A percentile compares a stretch with the other conserved stretches of the same genome.
Evolutionary conservation across 2,329 filamentous ascomycete species (phyloP).

Genomic region (Lecanicillium sp.): DNA sequence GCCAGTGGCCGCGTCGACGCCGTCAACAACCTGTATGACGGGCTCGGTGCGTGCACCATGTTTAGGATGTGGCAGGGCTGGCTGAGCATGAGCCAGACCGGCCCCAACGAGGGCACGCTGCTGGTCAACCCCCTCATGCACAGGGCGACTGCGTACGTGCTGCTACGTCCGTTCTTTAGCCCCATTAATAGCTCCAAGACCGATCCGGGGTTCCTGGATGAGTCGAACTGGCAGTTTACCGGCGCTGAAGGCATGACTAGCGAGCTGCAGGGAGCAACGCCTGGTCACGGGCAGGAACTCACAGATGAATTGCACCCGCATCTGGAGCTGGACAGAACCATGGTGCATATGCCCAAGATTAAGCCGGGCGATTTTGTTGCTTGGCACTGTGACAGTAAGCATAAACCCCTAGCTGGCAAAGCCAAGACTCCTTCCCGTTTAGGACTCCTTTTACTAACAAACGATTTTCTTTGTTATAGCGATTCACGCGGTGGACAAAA

Average conservation of each 20-base stretch:
- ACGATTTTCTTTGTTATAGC: no score
- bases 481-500: conserved; percentile 77
- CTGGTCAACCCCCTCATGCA: conserved; percentile 72
- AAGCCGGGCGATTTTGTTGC: conserved; percentile 70
- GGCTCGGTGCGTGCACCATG: conserved; percentile 73
- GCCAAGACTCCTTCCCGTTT: no score
- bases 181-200: conserved; percentile 25
- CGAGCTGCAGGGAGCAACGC: conserved; percentile 63
- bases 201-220: conserved; percentile 33
- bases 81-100: conserved; percentile 69
- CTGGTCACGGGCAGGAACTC: conserved; percentile 64
- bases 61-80: conserved; percentile 89
- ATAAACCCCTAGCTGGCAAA: conserved; percentile 12
- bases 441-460: no score
- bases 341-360: conserved; percentile 63
- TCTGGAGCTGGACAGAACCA: conserved; percentile 56
- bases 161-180: conserved; percentile 79
- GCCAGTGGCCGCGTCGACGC: conserved; percentile 60
- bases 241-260: conserved; percentile 37
- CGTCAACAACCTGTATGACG: conserved; percentile 69
- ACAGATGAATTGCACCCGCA: conserved; percentile 64
- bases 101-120: conserved; percentile 69
- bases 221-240: conserved; percentile 53
- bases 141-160: conserved; percentile 69
- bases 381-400: conserved; percentile 71